Conservation (phyloP, 164 flowering plant genomes). For the Berberis vulgaris region DNA sequence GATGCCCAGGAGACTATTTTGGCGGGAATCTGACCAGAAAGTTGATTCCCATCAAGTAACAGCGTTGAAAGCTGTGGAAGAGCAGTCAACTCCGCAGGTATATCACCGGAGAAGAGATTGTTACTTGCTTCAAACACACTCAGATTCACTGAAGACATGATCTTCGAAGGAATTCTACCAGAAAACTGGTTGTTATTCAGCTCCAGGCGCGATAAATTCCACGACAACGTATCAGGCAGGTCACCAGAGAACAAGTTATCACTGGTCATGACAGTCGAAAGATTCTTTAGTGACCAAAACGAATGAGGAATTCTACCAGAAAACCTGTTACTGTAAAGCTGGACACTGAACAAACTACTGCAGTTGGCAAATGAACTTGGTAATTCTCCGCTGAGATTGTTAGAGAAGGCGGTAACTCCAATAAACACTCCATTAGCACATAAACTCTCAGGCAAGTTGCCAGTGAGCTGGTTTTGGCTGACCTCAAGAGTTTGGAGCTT, state of each 20-base stretch:
- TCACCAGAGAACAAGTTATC: slow-evolving; percentile 44
- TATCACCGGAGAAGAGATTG: slow-evolving; percentile 40
- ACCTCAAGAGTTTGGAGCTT: slow-evolving; percentile 29
- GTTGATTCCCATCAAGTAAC: slow-evolving; percentile 45
- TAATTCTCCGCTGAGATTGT: slow-evolving; percentile 47
- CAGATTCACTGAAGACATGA: slow-evolving; percentile 22
- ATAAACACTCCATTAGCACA: slow-evolving; percentile 23
- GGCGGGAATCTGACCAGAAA: slow-evolving; percentile 58
- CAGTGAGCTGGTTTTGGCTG: slow-evolving; percentile 26
- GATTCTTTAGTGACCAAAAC: slow-evolving; percentile 31
- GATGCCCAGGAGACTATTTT: slow-evolving; percentile 45
- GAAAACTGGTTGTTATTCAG: slow-evolving; percentile 48
- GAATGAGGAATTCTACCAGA: slow-evolving; percentile 52
- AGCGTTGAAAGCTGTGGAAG: slow-evolving; percentile 29
- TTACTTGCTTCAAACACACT: slow-evolving; percentile 46
- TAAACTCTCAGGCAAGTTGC: slow-evolving; percentile 37
- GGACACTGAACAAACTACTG: slow-evolving; percentile 22
- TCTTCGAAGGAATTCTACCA: slow-evolving; percentile 35
- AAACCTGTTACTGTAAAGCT: slow-evolving; percentile 33
- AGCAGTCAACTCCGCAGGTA: slow-evolving; percentile 39
- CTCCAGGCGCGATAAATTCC: slow-evolving; percentile 45
- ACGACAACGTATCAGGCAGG: slow-evolving; percentile 28
- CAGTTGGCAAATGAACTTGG: slow-evolving; percentile 58
- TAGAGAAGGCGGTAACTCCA: slow-evolving; percentile 36
- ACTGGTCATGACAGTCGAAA: slow-evolving; percentile 27